Percentiles rank a stretch among this genome's conserved stretches.
Conservation (phyloP, 352 stramenopile species). For the Phytophthora idaei region DNA sequence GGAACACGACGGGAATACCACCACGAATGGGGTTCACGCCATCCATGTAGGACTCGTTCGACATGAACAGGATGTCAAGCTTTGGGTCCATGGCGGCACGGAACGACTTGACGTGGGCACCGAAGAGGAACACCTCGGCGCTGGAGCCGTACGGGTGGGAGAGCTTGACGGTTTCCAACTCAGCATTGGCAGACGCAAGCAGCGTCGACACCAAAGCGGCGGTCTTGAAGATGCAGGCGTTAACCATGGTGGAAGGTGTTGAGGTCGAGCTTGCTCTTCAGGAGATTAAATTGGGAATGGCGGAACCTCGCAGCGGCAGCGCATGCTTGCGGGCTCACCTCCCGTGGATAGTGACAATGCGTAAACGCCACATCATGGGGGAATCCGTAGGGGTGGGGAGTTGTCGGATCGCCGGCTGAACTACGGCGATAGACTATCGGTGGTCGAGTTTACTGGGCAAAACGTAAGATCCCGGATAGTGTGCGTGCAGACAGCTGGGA, state of each 20-base stretch:
- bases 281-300: constrained; percentile 32
- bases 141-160: constrained; percentile 65
- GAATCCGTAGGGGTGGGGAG: constrained; percentile 23
- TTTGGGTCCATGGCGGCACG: constrained; percentile 27
- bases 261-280: constrained; percentile 15
- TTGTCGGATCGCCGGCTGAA: constrained; percentile 20
- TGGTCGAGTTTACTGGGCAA: constrained; percentile 12
- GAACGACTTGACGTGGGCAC: constrained; percentile 83
- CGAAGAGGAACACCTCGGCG: constrained; percentile 74
- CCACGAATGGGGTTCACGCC: constrained; percentile 89
- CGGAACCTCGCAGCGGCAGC: background rate
- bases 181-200: constrained; percentile 34
- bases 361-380: constrained; percentile 27
- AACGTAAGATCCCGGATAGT: background rate
- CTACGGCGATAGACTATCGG: constrained; percentile 14
- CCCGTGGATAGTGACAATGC: constrained; percentile 7
- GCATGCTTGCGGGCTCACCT: background rate
- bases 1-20: constrained; percentile 92
- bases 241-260: constrained; percentile 18
- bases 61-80: constrained; percentile 87
- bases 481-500: constrained; percentile 20
- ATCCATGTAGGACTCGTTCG: constrained; percentile 75
- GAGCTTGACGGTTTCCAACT: constrained; percentile 53
- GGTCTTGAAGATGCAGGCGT: constrained; percentile 26
- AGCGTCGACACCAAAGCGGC: constrained; percentile 24